Conservation (phyloP, 345 rosid species). For the Cochlearia excelsa region DNA sequence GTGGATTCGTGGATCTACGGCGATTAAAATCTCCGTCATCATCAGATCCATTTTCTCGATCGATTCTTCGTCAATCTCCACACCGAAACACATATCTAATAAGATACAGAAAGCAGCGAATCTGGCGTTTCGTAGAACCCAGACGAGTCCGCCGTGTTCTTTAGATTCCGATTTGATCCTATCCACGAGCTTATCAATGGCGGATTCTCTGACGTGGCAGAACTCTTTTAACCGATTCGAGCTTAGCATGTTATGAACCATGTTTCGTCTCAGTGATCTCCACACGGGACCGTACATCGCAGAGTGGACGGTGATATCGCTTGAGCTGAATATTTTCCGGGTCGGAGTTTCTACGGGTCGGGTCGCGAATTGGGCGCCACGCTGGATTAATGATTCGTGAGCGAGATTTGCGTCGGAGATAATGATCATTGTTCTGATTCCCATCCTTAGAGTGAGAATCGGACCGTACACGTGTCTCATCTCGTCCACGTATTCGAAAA, state of each 20-base stretch:
- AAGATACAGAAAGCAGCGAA: constrained; percentile 64
- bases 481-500: constrained; percentile 53
- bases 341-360: constrained; percentile 78
- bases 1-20: constrained; percentile 64
- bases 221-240: constrained; percentile 61
- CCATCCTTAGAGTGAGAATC: constrained; percentile 66
- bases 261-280: constrained; percentile 73
- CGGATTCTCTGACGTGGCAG: constrained; percentile 40
- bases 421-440: constrained; percentile 61
- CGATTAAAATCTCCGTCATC: constrained; percentile 60
- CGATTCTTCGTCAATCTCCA: constrained; percentile 67
- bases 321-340: constrained; percentile 68
- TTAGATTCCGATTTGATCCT: constrained; percentile 49
- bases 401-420: constrained; percentile 53
- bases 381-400: constrained; percentile 65
- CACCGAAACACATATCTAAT: constrained; percentile 66
- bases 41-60: constrained; percentile 51
- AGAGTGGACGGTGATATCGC: constrained; percentile 78
- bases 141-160: constrained; percentile 49
- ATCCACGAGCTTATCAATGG: constrained; percentile 60
- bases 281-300: constrained; percentile 71
- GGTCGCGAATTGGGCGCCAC: constrained; percentile 54
- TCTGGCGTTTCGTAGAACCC: constrained; percentile 61
- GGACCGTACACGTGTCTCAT: constrained; percentile 55
- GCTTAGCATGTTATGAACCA: constrained; percentile 85